These are phyloP conservation scores for Mangifera indica DNA, from an alignment of 345 rosid species.

Conservation along the genomic window DNA sequence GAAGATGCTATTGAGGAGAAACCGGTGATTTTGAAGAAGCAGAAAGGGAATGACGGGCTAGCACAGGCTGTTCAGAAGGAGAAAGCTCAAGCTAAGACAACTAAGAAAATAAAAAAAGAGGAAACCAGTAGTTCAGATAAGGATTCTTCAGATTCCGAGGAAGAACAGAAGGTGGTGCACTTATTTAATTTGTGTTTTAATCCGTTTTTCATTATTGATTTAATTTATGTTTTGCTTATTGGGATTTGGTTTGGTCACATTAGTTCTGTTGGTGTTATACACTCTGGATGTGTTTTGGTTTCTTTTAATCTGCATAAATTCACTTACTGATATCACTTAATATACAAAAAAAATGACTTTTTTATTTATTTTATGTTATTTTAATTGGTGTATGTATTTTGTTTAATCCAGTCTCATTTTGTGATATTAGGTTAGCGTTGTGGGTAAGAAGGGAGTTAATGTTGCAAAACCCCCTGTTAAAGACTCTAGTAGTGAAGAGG, in stretches of 20 bases:
- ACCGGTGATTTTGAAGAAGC: constrained; percentile 55
- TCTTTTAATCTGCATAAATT: background rate
- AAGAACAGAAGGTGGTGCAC: constrained; percentile 41
- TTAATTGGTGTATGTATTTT: background rate
- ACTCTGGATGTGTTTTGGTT: background rate
- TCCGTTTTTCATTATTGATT: background rate
- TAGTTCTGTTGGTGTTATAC: background rate
- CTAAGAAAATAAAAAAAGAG: constrained; percentile 41
- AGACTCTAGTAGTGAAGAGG: constrained; percentile 37
- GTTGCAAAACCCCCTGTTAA: constrained; percentile 35
- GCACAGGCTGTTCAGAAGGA: constrained; percentile 48
- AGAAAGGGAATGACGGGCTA: constrained; percentile 47
- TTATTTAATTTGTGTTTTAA: background rate
- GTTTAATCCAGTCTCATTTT: background rate
- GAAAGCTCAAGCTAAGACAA: constrained; percentile 48
- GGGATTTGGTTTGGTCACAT: background rate
- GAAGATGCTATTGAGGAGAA: constrained; percentile 52
- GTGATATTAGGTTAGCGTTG: constrained; percentile 23
- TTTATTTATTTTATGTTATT: background rate
- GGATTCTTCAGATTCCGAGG: constrained; percentile 64
- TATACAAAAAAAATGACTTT: background rate
- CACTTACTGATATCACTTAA: background rate
- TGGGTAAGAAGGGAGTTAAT: constrained; percentile 14
- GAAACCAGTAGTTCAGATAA: constrained; percentile 53
- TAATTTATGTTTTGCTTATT: background rate